Conservation (phyloP, 2,329 filamentous ascomycete species). For the Penicillium polonicum region DNA sequence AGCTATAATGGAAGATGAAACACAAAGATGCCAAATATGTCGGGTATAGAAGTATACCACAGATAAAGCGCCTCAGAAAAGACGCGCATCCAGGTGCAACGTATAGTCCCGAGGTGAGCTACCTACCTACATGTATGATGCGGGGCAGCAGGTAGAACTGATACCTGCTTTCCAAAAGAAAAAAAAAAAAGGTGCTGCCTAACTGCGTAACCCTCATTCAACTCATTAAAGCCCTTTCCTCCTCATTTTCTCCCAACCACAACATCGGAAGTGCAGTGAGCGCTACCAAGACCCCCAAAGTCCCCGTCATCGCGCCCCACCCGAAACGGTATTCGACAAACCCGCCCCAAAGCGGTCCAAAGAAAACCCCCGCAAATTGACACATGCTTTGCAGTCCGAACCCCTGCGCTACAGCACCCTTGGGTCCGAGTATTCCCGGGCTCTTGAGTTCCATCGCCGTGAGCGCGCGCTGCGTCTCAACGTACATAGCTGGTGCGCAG, state of each 20-base stretch:
- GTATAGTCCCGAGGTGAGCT: neutral
- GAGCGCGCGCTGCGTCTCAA: constrained; percentile 60
- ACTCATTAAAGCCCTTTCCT: constrained; percentile 2
- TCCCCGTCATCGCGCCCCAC: constrained; percentile 33
- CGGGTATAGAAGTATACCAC: neutral
- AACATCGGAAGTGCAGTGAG: constrained; percentile 30
- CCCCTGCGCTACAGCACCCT: constrained; percentile 60
- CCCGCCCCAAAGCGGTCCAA: constrained; percentile 60
- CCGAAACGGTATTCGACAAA: constrained; percentile 34
- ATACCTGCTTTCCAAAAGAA: neutral
- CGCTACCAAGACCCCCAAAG: constrained; percentile 30
- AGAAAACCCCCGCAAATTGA: constrained; percentile 58
- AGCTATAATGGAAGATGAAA: too few relatives aligned
- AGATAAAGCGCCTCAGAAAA: neutral
- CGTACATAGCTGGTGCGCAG: constrained; percentile 65
- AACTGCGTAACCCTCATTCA: constrained; percentile 8
- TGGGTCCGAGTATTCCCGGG: constrained; percentile 62
- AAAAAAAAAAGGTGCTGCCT: constrained; percentile 3
- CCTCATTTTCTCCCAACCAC: constrained; percentile 16
- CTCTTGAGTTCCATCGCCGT: constrained; percentile 61
- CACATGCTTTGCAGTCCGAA: constrained; percentile 65
- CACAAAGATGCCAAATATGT: neutral
- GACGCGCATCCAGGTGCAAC: neutral
- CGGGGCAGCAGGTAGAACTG: neutral
- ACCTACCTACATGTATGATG: neutral